Evolutionary conservation across 2,329 filamentous ascomycete species (phyloP), one percentile per base, ranked within the genome.

Genomic region (Penicillium polonicum): DNA sequence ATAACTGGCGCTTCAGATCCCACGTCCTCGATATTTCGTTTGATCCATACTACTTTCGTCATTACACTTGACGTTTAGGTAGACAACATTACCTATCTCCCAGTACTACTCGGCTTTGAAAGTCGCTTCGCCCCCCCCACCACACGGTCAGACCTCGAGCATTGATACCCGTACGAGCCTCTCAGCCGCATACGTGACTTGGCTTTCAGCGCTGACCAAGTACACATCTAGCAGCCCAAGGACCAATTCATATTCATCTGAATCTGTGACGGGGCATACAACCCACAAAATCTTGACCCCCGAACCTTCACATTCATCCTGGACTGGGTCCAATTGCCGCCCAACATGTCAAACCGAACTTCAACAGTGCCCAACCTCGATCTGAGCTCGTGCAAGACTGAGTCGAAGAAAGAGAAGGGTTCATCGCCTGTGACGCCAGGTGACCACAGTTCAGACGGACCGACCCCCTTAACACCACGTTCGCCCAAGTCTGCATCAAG

Each of bases 401-500:
- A 71, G 54, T 57, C 65, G 35, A 71, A 52, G n/a, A 55, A 65
- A 57, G 55, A 59, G 48, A 73, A 72, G 60, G 61, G 66, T 38
- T 65, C 68, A 9, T 70, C 70, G 53, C 72, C 73, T 57, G 64
- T 72, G 44, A 70, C 72, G 17, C 72, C 72, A 39, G 69, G 70
- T 60, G 70, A 63, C 45, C 69, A 71, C 58, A 75, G 72, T 54
- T 71, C 73, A 19, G 72, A 74, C 43, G 68, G 70, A 7, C 67
- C 64, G 23, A 73, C 70, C 61, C 71, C 73, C 57, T 60, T 75
- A 57, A 72, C 73, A 48, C 73, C 74, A 43, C 72, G 69, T 56
- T 76, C 74, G 43, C 73, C 73, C 38, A 74, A 72, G 58, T 75
- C 73, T 27, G 63, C 68, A 9, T 73, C 74, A 8, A 72, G 71